Evolutionary conservation across 2,329 filamentous ascomycete genomes (phyloP), one percentile per base, ranked within the genome.

Genomic region (Corynespora cassiicola): DNA sequence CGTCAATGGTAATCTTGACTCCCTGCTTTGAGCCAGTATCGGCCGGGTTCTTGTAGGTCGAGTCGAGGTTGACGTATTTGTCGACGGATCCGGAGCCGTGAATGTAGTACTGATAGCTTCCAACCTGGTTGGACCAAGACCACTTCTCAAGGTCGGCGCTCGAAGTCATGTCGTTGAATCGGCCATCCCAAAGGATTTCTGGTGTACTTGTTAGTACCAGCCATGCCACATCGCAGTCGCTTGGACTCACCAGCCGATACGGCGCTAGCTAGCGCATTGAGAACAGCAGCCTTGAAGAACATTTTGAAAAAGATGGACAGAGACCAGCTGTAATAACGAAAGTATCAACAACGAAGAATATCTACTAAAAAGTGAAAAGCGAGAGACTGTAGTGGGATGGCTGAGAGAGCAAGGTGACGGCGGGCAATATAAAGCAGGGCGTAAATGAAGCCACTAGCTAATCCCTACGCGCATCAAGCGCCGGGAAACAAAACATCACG

Each of bases 81-180:
- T 71, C 72, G 8, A 80, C 73, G 1, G 68, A 25, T 9, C 72
- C 75, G 10, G 70, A 68, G 20, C 85, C 85, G 70, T 88, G 85
- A 58, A 86, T 87, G 71, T 87, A 87, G 73, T 84, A 87, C 65
- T 88, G 85, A 68, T 85, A 88, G 0, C 81, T 77, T 1, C 81
- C 80, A 52, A 84, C 78, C 64, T 82, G 77, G 65, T 80, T 84
- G 9, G 73, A 73, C 76, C 78, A 87, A n/a, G 77, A 80, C 82
- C 69, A 84, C 25, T 74, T 73, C 50, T 72, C 67, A 20, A 84
- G 72, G 58, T 82, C 80, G 3, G 70, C 52, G 31, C 73, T 72
- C 10, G 75, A 70, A 7, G 68, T 63, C 43, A 81, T 66, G 44
- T 78, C 75, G 65, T 84, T 84, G 71, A 84, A 80, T 20, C 80